Evolutionary conservation across 2,329 filamentous ascomycete species (phyloP), one percentile per base, ranked within the genome.

Genomic region (Mycocentrospora acerina): DNA sequence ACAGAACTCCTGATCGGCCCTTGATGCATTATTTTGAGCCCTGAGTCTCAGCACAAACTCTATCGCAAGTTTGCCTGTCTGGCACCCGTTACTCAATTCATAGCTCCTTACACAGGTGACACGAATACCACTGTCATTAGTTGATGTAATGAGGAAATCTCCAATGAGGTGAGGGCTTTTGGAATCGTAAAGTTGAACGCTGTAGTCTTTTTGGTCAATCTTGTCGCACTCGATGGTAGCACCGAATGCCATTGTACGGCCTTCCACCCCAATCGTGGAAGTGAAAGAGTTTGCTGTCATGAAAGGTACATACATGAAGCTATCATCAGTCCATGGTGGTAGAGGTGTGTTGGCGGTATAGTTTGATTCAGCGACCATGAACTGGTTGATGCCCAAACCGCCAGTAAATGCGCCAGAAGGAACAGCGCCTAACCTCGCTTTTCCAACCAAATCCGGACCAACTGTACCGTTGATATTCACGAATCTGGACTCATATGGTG

Each of bases 291-390:
- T 38, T 4, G 30, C 7, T 3, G 35, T 9, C 2, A 58, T 42
- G 26, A 77, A 69, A 0, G 76, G 75, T 0, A 79, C 41, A 29
- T 81, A 83, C 7, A 70, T 74, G 9, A 66, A 69, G 0, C 66
- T 48, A 0, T 57, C 17, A 1, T 76, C 70, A 0, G 73, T 67
- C 80, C 80, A 83, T 0, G 76, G 51, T 0, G 77, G 74, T 0
- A 82, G 55, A 0, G 64, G 46, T 0, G 74, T 78, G 0, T 64
- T 62, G 0, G 55, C 46, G 0, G 71, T 72, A 0, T 72, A 29
- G 16, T 82, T 81, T 0, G 77, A 71, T 36, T 73, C 64, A 0
- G 66, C 57, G 0, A 71, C 43, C 2, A 77, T 57, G 31, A 74
- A 74, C 7, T 71, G 68, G 32, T 73, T 67, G 0, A 49, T 18